A percentile compares a stretch with the other conserved stretches of the same genome.
These are phyloP conservation scores for Balamuthia mandrillaris DNA, from an alignment of 208 protist species.

Conservation along the genomic window DNA sequence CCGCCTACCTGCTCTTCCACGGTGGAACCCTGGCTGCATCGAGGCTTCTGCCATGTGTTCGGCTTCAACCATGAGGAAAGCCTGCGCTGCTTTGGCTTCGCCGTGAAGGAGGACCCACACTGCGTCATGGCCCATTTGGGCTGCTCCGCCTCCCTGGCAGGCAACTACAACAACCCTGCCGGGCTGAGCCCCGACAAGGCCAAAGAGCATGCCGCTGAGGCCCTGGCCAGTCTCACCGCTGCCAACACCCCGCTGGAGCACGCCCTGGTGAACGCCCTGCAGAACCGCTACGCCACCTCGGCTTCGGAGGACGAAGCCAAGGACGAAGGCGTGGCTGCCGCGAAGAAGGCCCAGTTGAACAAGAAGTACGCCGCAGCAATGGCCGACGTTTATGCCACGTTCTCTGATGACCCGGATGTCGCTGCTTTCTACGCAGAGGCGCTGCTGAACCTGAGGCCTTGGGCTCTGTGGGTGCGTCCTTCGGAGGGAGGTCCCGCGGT, in stretches of 20 bases:
- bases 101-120: not conserved
- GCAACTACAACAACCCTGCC: constrained; percentile 38
- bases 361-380: constrained; percentile 28
- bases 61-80: constrained; percentile 45
- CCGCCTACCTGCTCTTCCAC: too few species aligned
- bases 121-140: constrained; percentile 31
- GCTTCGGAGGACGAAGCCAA: not conserved
- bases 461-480: too few species aligned
- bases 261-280: not conserved
- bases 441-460: constrained; percentile 23
- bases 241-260: not conserved
- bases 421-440: not conserved
- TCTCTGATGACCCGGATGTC: constrained; percentile 27
- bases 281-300: not conserved
- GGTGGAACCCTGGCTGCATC: not conserved
- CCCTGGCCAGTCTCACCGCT: not conserved
- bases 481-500: too few species aligned
- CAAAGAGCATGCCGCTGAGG: not conserved
- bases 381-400: not conserved
- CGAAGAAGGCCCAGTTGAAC: too few species aligned
- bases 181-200: not conserved
- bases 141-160: constrained; percentile 13
- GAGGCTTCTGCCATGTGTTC: constrained; percentile 8
- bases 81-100: not conserved
- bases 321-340: too few species aligned